Base-by-base conservation (phyloP, 1,139 yeast genomes). In the Pichia sp. region DNA sequence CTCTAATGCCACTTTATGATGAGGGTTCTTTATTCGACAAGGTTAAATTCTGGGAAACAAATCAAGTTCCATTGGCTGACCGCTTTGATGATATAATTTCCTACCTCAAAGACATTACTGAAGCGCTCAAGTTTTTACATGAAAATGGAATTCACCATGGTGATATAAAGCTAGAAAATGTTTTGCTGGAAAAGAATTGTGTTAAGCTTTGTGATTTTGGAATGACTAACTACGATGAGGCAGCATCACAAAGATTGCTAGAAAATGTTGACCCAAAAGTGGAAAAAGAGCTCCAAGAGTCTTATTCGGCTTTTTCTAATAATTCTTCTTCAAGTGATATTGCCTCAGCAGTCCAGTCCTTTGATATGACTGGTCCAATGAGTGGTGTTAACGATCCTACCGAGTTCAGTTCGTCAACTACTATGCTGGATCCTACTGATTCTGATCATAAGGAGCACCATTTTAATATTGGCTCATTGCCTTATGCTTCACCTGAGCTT, bases 401-500 rank as follows among this genome's bases (percentile, higher is more conserved):
- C 6, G 30, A 42, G 27, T 42, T 8, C n/a, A 42, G 30, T 27
- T 20, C 45, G 30, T 24, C 27, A 8, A 42, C 45, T n/a, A 42
- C 27, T 29, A 42, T 20, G 6, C 17, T 20, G 6, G 17, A 27
- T 33, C 7, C 33, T 10, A 20, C 34, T 24, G 38, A 14, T 20
- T 46, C 30, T 12, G 30, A 31, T 17, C 3, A 24, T 9, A 34
- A 44, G 14, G 48, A 34, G 31, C 87, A 83, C 62, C 50, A 52
- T 12, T 38, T 42, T 3, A 49, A 56, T 31, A 87, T 90, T 55
- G 98, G 98, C 0, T 90, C 96, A 1, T 74, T 92, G 43, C 97
- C 97, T 0, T 92, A 90, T 67, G 96, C 97, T 0, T 80, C 96
- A 0, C 98, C 98, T 0, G 97, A 92, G 66, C 74, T 90, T 38